phyloP scores from a whole-genome alignment of 192 early-diverging fungal species.

The Podila minutissima region DNA sequence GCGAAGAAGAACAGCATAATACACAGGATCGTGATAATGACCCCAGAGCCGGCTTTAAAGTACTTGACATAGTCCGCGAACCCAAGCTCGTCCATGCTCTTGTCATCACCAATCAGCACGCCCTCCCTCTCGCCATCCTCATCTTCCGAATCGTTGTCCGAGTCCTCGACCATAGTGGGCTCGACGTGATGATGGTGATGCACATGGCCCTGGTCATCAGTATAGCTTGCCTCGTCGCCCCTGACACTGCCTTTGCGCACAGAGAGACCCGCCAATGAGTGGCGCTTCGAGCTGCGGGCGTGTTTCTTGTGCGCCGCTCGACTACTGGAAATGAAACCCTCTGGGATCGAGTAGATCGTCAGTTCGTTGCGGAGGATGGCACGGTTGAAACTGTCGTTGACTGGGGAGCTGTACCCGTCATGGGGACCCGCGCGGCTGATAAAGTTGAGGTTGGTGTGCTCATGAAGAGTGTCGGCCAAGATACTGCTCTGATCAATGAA shows the following conservation, averaged over 20 bases:
- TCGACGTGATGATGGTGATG: slow-evolving; percentile 1
- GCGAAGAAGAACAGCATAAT: slow-evolving; percentile 21
- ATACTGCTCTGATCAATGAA: slow-evolving; percentile 12
- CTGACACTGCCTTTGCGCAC: not conserved
- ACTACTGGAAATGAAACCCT: slow-evolving; percentile 9
- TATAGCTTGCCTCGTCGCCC: not conserved
- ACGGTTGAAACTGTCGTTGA: slow-evolving; percentile 6
- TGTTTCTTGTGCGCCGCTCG: not conserved
- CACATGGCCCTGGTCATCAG: not conserved
- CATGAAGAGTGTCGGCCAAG: slow-evolving; percentile 16
- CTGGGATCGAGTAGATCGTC: slow-evolving; percentile 16
- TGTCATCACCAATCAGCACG: slow-evolving; percentile 19
- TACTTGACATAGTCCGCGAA: slow-evolving; percentile 35
- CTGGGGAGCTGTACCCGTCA: not conserved
- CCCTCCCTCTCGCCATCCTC: slow-evolving; percentile 2
- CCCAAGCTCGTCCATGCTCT: slow-evolving; percentile 41
- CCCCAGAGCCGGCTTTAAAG: slow-evolving; percentile 17
- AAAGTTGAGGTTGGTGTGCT: slow-evolving; percentile 18
- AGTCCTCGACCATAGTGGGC: not conserved
- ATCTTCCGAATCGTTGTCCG: slow-evolving; percentile 6
- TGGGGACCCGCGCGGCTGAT: slow-evolving; percentile 8
- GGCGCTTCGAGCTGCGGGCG: not conserved
- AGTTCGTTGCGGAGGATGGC: slow-evolving; percentile 16
- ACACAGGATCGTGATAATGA: slow-evolving; percentile 7
- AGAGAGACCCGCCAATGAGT: slow-evolving; percentile 10